Conservation (phyloP, 345 rosid genomes). For the Geranium brycei region DNA sequence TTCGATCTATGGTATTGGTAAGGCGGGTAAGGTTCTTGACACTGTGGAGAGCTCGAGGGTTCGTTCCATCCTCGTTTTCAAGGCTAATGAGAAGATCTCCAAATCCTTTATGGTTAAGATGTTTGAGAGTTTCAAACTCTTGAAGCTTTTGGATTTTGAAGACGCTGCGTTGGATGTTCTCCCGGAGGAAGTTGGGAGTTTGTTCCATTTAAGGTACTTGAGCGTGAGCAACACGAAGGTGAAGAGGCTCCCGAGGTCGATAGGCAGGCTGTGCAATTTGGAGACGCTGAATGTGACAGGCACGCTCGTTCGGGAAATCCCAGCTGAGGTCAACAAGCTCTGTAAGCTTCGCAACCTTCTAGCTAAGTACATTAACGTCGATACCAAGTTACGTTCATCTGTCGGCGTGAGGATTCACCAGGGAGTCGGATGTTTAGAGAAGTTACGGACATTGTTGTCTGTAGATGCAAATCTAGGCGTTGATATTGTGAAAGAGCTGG, state of each 20-base stretch:
- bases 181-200: conserved; percentile 7
- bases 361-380: not conserved
- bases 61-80: conserved; percentile 10
- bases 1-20: not conserved
- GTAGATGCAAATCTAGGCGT: conserved; percentile 3
- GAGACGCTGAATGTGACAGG: conserved; percentile 12
- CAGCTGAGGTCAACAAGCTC: not conserved
- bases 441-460: conserved; percentile 3
- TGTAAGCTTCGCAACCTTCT: conserved; percentile 2
- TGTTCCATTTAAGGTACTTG: conserved; percentile 13
- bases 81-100: not conserved
- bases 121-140: conserved; percentile 4
- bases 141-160: conserved; percentile 15
- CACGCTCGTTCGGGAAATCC: conserved; percentile 3
- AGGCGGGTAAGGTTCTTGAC: not conserved
- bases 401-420: conserved; percentile 1
- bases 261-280: conserved; percentile 12
- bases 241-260: conserved; percentile 13
- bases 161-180: conserved; percentile 8
- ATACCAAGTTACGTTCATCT: too few relatives aligned
- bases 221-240: conserved; percentile 15
- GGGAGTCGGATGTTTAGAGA: conserved; percentile 2
- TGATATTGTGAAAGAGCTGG: not conserved
- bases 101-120: not conserved
- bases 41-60: not conserved